These are phyloP conservation scores for Citrus australasica DNA, from an alignment of 345 rosid species.

Conservation along the genomic window DNA sequence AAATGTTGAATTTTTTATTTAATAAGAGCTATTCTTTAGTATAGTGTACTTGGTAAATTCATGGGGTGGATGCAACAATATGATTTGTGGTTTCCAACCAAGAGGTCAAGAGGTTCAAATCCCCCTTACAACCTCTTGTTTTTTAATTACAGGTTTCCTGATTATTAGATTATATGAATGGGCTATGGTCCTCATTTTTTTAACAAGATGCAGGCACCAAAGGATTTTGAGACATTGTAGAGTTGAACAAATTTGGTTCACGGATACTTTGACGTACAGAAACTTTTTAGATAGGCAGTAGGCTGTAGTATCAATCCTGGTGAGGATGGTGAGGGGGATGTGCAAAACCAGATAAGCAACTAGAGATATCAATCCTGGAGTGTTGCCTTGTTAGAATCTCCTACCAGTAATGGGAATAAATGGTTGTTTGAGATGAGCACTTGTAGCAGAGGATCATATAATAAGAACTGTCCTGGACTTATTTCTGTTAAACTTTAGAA, in stretches of 20 bases:
- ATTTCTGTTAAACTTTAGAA: too few species aligned
- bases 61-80: not conserved
- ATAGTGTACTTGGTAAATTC: not conserved
- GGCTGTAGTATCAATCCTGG: not conserved
- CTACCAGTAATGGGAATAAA: too few species aligned
- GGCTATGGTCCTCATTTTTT: not conserved
- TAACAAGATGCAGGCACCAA: not conserved
- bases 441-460: too few species aligned
- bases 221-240: not conserved
- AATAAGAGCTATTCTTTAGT: not conserved
- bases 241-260: not conserved
- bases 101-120: not conserved
- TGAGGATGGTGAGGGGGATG: too few species aligned
- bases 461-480: too few species aligned
- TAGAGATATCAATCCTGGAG: too few species aligned
- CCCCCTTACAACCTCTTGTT: not conserved
- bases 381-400: too few species aligned
- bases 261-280: not conserved
- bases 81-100: not conserved
- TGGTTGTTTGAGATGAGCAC: too few species aligned
- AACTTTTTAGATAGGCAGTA: not conserved
- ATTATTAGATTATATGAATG: not conserved
- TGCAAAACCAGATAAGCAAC: too few species aligned
- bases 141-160: not conserved
- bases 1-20: not conserved